A percentile compares a stretch with the other conserved stretches of the same genome.
These are phyloP conservation scores for Cinnamomum chago DNA, from an alignment of 164 flowering plant genomes.

Conservation along the genomic window DNA sequence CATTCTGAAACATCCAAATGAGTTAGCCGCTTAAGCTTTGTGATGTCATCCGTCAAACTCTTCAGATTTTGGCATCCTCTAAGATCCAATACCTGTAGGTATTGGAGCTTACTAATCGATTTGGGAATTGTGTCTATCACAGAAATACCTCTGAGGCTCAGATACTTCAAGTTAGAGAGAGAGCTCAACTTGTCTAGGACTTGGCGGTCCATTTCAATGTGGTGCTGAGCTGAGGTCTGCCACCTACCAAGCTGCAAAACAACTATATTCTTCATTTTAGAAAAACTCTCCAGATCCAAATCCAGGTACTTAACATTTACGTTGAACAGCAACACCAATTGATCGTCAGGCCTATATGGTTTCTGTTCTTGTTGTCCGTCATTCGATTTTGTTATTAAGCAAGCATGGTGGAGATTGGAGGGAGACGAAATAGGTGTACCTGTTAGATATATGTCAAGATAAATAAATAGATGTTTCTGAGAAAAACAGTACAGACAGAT, in stretches of 20 bases:
- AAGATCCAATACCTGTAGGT: slow-evolving; percentile 33
- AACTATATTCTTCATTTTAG: slow-evolving; percentile 17
- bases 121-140: slow-evolving; percentile 26
- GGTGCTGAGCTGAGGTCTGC: slow-evolving; percentile 20
- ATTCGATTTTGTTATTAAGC: neutral
- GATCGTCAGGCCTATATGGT: too few species aligned
- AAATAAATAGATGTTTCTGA: too few species aligned
- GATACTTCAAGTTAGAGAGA: slow-evolving; percentile 17
- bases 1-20: slow-evolving; percentile 51
- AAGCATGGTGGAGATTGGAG: neutral
- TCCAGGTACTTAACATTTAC: slow-evolving; percentile 19
- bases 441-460: neutral
- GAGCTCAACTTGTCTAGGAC: slow-evolving; percentile 13
- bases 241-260: slow-evolving; percentile 42
- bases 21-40: slow-evolving; percentile 22
- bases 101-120: slow-evolving; percentile 16
- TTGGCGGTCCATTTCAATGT: slow-evolving; percentile 33
- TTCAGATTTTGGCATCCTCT: slow-evolving; percentile 39
- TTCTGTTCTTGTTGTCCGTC: too few species aligned
- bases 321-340: too few species aligned
- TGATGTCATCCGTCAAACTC: slow-evolving; percentile 19
- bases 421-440: slow-evolving; percentile 1
- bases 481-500: too few species aligned
- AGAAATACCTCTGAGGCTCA: slow-evolving; percentile 48
- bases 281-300: neutral